Base-by-base conservation (phyloP, 768 basidiomycete genomes). In the Amanita molliuscula region DNA sequence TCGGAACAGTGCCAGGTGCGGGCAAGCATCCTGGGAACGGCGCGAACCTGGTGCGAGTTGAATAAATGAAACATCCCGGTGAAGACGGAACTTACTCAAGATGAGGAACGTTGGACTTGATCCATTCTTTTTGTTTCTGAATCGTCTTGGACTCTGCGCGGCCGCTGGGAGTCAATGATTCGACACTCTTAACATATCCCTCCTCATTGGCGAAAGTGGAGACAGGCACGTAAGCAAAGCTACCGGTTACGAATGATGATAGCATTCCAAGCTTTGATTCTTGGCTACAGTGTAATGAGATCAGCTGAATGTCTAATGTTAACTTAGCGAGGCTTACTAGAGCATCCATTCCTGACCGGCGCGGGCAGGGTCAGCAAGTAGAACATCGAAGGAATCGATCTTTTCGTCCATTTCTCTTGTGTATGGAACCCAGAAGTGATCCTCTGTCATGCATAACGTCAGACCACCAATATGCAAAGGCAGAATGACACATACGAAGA, bases 401-500 rank as follows among this genome's bases (percentile, higher is more conserved):
- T 42, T 42, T 16, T 49, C 36, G 37, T 40, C 48, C 37, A 49
- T 28, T 40, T 49, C 37, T 18, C 40, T 40, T 16, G 25, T 40
- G 48, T 26, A 40, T 10, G 48, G 48, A 5, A 49, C 48, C 37
- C 37, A 49, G 48, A 40, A 29, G 25, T 49, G 48, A n/a, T 49
- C 48, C 48, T 49, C 37, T 40, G 26, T 36, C 20, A 29, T 21
- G 18, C 23, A 25, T 44, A 20, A 16, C 2, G 28, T 48, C 35
- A 48, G 26, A 26, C 4, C 13, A 33, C 7, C 11, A 9, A 16
- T 48, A 3, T 10, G 4, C 61, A 53, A 10, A 62, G 49, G 23
- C 60, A 35, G 10, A 59, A 49, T 45, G 74, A 71, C 50, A 75
- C 75, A 43, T 68, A 68, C 41, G 48, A n/a, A 79, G 60, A 55